Evolutionary conservation across 2,329 filamentous ascomycete genomes (phyloP), one percentile per base, ranked within the genome.

Genomic region (Stromatinia cepivora): DNA sequence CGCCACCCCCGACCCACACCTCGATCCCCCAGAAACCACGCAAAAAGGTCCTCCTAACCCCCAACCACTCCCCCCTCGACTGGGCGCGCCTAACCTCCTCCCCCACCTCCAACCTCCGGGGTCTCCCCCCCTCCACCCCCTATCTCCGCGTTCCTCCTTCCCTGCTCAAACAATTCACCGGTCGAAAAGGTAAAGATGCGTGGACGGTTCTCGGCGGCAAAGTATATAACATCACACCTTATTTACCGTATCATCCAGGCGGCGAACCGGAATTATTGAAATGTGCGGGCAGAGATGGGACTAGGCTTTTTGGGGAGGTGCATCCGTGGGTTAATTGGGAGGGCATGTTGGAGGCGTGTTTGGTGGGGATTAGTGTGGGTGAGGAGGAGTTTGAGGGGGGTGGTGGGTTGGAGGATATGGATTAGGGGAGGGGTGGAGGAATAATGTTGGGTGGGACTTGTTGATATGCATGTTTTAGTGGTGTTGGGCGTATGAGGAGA

Each of bases 201-300:
- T 99, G 95, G 95, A 96, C 91, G 71, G 92, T 88, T 1, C 90
- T 97, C 71, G 90, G 92, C 71, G 94, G 94, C 1, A 91, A 92
- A 76, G 94, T 98, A 39, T 99, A 98, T 81, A 98, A 98, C 77
- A 90, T 99, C 70, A 90, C 90, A 0, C 93, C 94, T 0, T 99
- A 98, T 78, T 79, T 93, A 48, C 89, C 91, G 1, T 99, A 93
- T 78, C 95, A 99, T 79, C 95, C 95, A 0, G 95, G 95, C 31
- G 95, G 92, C 11, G 87, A 90, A 75, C 87, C 88, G 6, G 92
- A 96, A 81, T 79, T 95, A 72, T 80, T 91, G 79, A 82, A 87
- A 45, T 85, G 83, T 46, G 89, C 89, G 0, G 89, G 84, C 0
- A 81, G 84, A 69, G 88, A 91, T 76, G 88, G 85, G 48, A 89